Base-by-base conservation (phyloP, 2,329 filamentous ascomycete species). In the Colletotrichum sp. region DNA sequence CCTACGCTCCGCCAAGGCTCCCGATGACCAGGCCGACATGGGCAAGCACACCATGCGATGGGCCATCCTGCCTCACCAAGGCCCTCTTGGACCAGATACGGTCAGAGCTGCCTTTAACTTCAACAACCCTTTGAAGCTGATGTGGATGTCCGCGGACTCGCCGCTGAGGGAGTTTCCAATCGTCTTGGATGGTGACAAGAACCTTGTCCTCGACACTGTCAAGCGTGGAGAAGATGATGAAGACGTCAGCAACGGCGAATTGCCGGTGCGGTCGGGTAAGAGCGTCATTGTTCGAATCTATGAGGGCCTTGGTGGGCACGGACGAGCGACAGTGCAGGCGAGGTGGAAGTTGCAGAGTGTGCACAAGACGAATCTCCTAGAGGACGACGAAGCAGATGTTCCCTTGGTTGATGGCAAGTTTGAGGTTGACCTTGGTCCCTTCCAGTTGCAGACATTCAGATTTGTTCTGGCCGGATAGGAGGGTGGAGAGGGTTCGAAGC, bases 1-100 rank as follows among this genome's bases (percentile, higher is more conserved):
- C 13, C 87, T 94, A 10, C 89, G 93, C 12, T 90, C 92, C 2
- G 90, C 93, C 16, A 94, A 94, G 79, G 93, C 93, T 0, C 93
- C 93, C 1, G 93, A 94, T 80, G 92, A 89, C 2, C 90, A 93
- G 78, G 93, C 93, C 39, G 93, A 94, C 79, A 94, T 94, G 92
- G 92, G 91, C 52, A 87, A 84, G 68, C 93, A 94, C 82, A 86
- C 86, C 76, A 92, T 94, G 78, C 90, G 90, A 75, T 94, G 93
- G 85, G 93, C 92, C 10, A 92, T 94, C 76, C 85, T 94, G 80
- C 93, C 93, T 5, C 93, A 94, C 80, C 78, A 83, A 0, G 92
- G 92, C 8, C 80, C 87, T 2, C 86, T 94, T 6, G 89, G 90
- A 76, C 82, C 89, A 32, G 84, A 86, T 57, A 94, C 92, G 3